Evolutionary conservation across 805 yeast species (phyloP), one percentile per base, ranked within the genome.

Genomic region (Scheffersomyces spartinae): DNA sequence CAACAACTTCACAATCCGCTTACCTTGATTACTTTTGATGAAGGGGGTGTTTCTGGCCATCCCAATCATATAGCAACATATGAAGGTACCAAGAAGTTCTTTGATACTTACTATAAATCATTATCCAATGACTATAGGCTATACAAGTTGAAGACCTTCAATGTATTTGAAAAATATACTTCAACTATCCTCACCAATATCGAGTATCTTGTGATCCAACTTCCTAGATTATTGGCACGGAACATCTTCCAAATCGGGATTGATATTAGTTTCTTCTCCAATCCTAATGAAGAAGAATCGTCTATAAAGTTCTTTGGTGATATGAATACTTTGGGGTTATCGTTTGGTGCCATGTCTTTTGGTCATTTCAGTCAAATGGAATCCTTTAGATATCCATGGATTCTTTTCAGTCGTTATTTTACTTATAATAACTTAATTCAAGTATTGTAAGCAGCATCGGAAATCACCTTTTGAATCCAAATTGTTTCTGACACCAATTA

Each of bases 341-440:
- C 64, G 21, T 60, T 74, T 28, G 65, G 78, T 0, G 80, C 94
- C 4, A 84, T 88, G 95, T 55, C 75, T 3, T 63, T 64, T 35
- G 94, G 80, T 3, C 97, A 91, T 52, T 62, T 63, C 34, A 73
- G 94, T 2, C 98, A 91, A 49, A 81, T 91, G 81, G 86, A 79
- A 6, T 88, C 96, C 96, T 91, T 78, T 49, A 64, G 98, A 37
- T 81, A 80, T 57, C 76, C 84, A 1, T 91, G 96, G 95, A 59
- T 91, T 44, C 31, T 69, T 5, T 50, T 75, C 9, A 78, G 94
- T 32, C 62, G 86, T 33, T 88, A 84, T 51, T 69, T 82, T 61
- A 73, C 75, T 21, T 68, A 69, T 26, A 86, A 88, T 49, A 85
- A 81, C 40, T 56, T 82, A 35, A 54, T 61, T 16, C 50, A 25